A percentile compares a stretch with the other conserved stretches of the same genome.
These are phyloP conservation scores for Penicillium sumatraense DNA, from an alignment of 2,329 filamentous ascomycete genomes.

Conservation along the genomic window DNA sequence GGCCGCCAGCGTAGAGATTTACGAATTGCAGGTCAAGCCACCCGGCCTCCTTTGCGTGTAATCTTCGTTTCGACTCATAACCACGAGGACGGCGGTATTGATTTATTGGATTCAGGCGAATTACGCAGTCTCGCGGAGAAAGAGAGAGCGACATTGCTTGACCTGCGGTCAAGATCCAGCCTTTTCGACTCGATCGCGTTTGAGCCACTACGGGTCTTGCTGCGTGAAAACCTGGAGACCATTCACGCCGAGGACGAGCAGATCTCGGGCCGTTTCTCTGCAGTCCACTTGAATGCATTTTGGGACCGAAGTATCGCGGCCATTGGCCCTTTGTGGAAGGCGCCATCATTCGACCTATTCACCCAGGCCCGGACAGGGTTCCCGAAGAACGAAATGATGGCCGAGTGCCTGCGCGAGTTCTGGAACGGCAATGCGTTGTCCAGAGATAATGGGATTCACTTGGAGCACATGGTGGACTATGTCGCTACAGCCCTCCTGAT, in stretches of 20 bases:
- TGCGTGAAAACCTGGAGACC: constrained; percentile 11
- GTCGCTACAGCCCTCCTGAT: constrained; percentile 24
- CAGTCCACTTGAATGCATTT: constrained; percentile 16
- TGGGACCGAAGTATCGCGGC: not conserved
- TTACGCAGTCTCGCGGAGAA: not conserved
- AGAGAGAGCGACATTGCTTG: constrained; percentile 3
- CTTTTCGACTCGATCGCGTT: constrained; percentile 16
- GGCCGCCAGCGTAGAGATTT: not conserved
- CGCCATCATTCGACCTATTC: not conserved
- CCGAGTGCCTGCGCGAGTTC: constrained; percentile 8
- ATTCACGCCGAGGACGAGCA: constrained; percentile 3
- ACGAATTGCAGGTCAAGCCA: not conserved
- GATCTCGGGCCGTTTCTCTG: constrained; percentile 15
- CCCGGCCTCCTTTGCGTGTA: not conserved
- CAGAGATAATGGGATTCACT: not conserved
- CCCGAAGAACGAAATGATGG: not conserved
- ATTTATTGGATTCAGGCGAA: not conserved
- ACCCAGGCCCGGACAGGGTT: constrained; percentile 7
- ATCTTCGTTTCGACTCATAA: not conserved
- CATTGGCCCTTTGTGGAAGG: not conserved
- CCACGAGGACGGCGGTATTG: not conserved
- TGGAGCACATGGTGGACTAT: not conserved
- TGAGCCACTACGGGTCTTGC: constrained; percentile 17
- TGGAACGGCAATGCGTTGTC: not conserved
- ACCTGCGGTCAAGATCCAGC: constrained; percentile 14